These are phyloP conservation scores for Plectosphaerella plurivora DNA, from an alignment of 2,329 filamentous ascomycete species.

Conservation along the genomic window DNA sequence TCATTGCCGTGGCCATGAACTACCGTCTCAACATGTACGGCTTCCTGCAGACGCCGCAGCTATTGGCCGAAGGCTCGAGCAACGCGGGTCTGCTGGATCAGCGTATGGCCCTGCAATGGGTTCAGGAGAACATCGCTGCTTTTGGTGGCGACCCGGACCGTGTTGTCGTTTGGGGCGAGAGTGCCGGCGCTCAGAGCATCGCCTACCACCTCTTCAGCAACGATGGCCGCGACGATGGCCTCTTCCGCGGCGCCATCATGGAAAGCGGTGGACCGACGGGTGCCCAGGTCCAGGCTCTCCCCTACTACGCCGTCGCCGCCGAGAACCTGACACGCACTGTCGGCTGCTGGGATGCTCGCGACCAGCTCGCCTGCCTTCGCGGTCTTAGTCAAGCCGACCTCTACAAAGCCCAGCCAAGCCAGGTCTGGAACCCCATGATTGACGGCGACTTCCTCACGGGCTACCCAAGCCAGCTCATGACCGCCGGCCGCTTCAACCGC, in stretches of 20 bases:
- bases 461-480: constrained; percentile 40
- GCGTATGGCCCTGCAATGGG: constrained; percentile 42
- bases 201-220: constrained; percentile 49
- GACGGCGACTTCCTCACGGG: constrained; percentile 43
- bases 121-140: constrained; percentile 47
- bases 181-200: constrained; percentile 33
- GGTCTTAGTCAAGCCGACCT: constrained; percentile 23
- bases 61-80: constrained; percentile 36
- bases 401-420: constrained; percentile 26
- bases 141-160: constrained; percentile 44
- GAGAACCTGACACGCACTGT: constrained; percentile 28
- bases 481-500: constrained; percentile 33
- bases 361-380: constrained; percentile 32
- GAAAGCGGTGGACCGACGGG: constrained; percentile 41
- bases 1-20: constrained; percentile 50
- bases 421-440: constrained; percentile 36
- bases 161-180: constrained; percentile 46
- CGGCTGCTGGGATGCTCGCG: constrained; percentile 25
- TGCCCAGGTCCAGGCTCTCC: constrained; percentile 21
- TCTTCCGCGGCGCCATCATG: constrained; percentile 50
- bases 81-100: constrained; percentile 48
- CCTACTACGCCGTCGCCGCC: constrained; percentile 27
- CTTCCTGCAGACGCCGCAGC: constrained; percentile 42
- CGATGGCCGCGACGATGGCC: constrained; percentile 47
- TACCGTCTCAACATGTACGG: constrained; percentile 50